These are phyloP conservation scores for Mrakia frigida DNA, from an alignment of 768 basidiomycete genomes.

Conservation along the genomic window DNA sequence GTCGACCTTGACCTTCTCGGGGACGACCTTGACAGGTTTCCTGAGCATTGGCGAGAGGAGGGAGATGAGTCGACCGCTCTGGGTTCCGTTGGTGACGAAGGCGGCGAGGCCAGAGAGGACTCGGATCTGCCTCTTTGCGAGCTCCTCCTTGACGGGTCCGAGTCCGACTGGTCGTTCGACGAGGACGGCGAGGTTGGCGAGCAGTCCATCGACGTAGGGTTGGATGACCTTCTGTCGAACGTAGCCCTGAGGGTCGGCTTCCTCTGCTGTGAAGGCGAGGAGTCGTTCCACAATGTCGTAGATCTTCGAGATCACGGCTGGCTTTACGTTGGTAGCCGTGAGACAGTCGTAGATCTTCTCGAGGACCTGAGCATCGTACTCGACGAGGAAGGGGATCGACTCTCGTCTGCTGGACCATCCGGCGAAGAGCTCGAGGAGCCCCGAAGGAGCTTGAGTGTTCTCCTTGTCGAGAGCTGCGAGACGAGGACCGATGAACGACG, in stretches of 20 bases:
- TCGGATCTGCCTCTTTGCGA: constrained; percentile 73
- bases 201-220: constrained; percentile 65
- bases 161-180: constrained; percentile 53
- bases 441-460: constrained; percentile 86
- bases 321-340: constrained; percentile 76
- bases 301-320: constrained; percentile 68
- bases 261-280: constrained; percentile 50
- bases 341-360: constrained; percentile 78
- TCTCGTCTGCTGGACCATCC: constrained; percentile 62
- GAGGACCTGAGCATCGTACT: constrained; percentile 62
- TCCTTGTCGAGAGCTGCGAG: constrained; percentile 67
- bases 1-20: constrained; percentile 81
- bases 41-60: constrained; percentile 76
- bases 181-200: constrained; percentile 64
- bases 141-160: constrained; percentile 41
- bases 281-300: constrained; percentile 80
- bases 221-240: constrained; percentile 51
- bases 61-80: constrained; percentile 65
- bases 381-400: constrained; percentile 60
- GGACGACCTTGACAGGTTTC: constrained; percentile 65
- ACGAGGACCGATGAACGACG: constrained; percentile 73
- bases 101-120: constrained; percentile 75
- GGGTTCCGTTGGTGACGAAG: constrained; percentile 61
- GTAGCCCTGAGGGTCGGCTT: constrained; percentile 42
- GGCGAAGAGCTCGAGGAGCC: constrained; percentile 76